Evolutionary conservation across 2,329 filamentous ascomycete species (phyloP), one percentile per base, ranked within the genome.

Genomic region (Nemania abortiva): DNA sequence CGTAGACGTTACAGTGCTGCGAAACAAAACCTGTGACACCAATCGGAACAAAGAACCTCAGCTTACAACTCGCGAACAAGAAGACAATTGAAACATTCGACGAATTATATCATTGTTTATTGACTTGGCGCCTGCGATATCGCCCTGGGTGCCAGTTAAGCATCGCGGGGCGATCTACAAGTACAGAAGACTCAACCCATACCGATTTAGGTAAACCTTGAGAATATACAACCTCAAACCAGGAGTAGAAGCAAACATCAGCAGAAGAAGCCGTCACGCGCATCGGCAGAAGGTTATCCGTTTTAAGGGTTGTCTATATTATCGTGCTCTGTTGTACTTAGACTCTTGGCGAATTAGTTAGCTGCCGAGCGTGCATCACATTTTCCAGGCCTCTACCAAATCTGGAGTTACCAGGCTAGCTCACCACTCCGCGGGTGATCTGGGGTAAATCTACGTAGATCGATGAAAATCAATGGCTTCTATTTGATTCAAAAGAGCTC

Each of bases 241-340:
- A 55, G 56, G 56, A 56, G 56, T 18, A 50, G 13, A 53, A 37
- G 31, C 24, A 27, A 27, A 22, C 31, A 15, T 24, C n/a, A 20
- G 49, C 10, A 47, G 37, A 22, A 61, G 39, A 62, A 57, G 52
- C 5, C 47, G 27, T 49, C 49, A 37, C 31, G 20, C 24, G 61
- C 66, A 60, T 65, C 61, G 61, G 61, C 31, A 60, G 55, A 56
- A 42, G 20, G 24, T 15, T 24, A 60, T 31, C 66, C 66, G 66
- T 45, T 39, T 42, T 37, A 24, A 22, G 5, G 1, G 18, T 29
- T 29, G 20, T 49, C 55, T 9, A 6, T 55, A 24, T 54, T 27
- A 47, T 68, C 61, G 42, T 55, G 20, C 22, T 60, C 50, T 60
- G 50, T 56, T 22, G 29, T 15, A 9, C 54, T 39, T 59, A 18